phyloP scores from a whole-genome alignment of 805 yeast genomes.

The Kluyveromyces nonfermentans region DNA sequence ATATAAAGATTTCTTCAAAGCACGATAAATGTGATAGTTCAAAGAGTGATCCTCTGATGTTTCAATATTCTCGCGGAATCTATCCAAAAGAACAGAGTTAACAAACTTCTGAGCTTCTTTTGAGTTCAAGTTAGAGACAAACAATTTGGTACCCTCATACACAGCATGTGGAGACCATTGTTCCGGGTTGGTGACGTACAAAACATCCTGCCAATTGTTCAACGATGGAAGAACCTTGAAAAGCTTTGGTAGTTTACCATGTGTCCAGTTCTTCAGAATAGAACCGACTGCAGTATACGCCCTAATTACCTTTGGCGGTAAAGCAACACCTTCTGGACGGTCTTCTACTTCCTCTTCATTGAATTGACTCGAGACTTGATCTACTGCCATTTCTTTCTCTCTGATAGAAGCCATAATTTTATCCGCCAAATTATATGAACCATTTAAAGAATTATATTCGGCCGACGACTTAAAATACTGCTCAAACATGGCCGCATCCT shows the following conservation, averaged over 20 bases:
- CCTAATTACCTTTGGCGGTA: conserved; percentile 93
- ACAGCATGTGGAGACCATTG: conserved; percentile 92
- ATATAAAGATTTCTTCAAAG: conserved; percentile 85
- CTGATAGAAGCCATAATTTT: conserved; percentile 84
- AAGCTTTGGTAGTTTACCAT: conserved; percentile 93
- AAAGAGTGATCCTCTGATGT: conserved; percentile 66
- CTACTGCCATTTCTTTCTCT: conserved; percentile 47
- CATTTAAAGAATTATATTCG: conserved; percentile 30
- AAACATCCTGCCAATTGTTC: conserved; percentile 90
- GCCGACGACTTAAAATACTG: conserved; percentile 48
- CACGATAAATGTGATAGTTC: conserved; percentile 87
- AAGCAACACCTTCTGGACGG: conserved; percentile 64
- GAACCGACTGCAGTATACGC: conserved; percentile 91
- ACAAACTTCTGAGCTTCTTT: conserved; percentile 83
- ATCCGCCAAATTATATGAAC: conserved; percentile 72
- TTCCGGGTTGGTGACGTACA: conserved; percentile 87
- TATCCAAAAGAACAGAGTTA: conserved; percentile 53
- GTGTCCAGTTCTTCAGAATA: conserved; percentile 78
- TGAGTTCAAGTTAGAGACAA: conserved; percentile 83
- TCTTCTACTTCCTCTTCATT: conserved; percentile 16
- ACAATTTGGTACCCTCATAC: conserved; percentile 89
- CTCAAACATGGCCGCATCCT: conserved; percentile 78
- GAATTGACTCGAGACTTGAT: conserved; percentile 1
- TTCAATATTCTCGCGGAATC: conserved; percentile 64
- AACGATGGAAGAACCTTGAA: conserved; percentile 91